Percentiles rank a stretch among this genome's conserved stretches.
Evolutionary conservation across 2,329 filamentous ascomycete species (phyloP).

Genomic region (Nemania serpens): DNA sequence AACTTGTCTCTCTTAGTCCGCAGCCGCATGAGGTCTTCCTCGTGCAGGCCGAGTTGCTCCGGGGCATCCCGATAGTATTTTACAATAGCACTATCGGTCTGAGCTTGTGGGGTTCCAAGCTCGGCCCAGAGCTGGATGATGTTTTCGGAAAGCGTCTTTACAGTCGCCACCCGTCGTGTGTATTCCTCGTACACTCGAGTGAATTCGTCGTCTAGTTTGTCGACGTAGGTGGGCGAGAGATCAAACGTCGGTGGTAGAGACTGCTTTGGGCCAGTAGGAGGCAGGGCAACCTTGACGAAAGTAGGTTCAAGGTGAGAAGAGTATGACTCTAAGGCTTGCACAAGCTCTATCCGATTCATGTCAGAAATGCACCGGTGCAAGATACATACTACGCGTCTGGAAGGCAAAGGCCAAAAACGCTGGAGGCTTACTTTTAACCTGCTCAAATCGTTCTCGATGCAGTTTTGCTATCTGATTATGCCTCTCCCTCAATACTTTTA

Average conservation of each 20-base stretch:
- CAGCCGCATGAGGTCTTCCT: conserved; percentile 79
- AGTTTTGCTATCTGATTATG: conserved; percentile 77
- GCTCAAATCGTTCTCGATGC: conserved; percentile 90
- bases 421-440: conserved; percentile 78
- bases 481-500: conserved; percentile 83
- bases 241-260: conserved; percentile 84
- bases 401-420: conserved; percentile 19
- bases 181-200: conserved; percentile 97
- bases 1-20: conserved; percentile 79
- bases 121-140: conserved; percentile 97
- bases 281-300: conserved; percentile 84
- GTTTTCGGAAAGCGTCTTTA: conserved; percentile 76
- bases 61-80: conserved; percentile 88
- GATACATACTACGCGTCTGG: background rate
- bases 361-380: conserved; percentile 8
- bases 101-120: conserved; percentile 88
- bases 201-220: conserved; percentile 87
- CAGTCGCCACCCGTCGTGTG: conserved; percentile 75
- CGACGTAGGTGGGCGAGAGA: conserved; percentile 87
- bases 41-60: conserved; percentile 90
- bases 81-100: conserved; percentile 86
- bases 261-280: conserved; percentile 77
- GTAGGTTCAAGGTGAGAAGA: conserved; percentile 91
- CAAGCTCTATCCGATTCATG: conserved; percentile 68
- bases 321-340: conserved; percentile 91